phyloP scores from a whole-genome alignment of 306 rosid genomes.

The Prunus padus region DNA sequence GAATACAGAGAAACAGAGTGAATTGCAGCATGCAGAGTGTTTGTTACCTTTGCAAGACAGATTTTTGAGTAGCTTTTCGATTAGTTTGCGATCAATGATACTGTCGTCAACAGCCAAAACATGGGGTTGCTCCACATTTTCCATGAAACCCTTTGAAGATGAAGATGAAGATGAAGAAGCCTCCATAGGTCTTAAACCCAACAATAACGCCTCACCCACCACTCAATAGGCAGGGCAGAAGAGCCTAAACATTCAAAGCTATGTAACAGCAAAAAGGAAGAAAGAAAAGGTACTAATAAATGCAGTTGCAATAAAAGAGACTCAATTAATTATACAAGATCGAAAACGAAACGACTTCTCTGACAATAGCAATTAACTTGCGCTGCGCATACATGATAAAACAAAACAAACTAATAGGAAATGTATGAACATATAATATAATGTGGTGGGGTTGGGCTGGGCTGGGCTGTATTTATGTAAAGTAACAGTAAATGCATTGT shows the following conservation, averaged over 20 bases:
- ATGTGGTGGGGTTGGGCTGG: constrained; percentile 3
- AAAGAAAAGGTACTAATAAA: constrained; percentile 19
- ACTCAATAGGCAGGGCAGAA: neutral
- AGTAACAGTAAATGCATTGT: constrained; percentile 7
- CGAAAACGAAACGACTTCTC: constrained; percentile 22
- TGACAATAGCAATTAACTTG: constrained; percentile 13
- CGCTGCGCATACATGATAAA: constrained; percentile 2
- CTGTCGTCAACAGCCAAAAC: constrained; percentile 94
- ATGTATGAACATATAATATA: constrained; percentile 35
- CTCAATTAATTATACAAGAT: constrained; percentile 27
- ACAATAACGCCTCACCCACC: neutral
- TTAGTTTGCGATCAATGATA: constrained; percentile 73
- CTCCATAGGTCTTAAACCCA: constrained; percentile 32
- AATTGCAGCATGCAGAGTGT: neutral
- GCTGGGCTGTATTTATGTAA: neutral
- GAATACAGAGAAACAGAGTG: neutral
- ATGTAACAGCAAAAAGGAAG: neutral
- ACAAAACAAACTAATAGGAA: constrained; percentile 48
- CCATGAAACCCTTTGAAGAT: constrained; percentile 51
- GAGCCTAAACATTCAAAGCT: constrained; percentile 7
- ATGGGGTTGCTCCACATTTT: constrained; percentile 63
- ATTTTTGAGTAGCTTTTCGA: constrained; percentile 77
- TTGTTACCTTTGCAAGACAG: constrained; percentile 76
- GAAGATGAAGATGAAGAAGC: constrained; percentile 36
- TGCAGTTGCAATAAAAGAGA: constrained; percentile 39